Conservation (phyloP, 2,329 filamentous ascomycete species). For the Diplodia corticola region DNA sequence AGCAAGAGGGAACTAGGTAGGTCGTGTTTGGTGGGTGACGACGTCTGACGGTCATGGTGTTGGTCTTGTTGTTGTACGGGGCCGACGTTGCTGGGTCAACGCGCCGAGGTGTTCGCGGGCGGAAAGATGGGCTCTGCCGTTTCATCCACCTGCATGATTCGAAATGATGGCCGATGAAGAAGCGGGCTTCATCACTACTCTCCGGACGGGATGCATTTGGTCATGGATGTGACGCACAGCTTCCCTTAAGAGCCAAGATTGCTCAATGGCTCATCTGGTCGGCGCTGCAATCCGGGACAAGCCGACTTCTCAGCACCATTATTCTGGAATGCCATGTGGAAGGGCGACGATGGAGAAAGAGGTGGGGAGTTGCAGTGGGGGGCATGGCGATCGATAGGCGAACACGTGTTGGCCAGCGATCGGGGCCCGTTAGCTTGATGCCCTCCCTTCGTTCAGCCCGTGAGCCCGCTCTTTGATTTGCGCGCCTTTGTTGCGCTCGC, state of each 20-base stretch:
- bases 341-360: neutral
- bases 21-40: neutral
- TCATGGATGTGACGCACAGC: neutral
- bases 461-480: neutral
- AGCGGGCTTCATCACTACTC: neutral
- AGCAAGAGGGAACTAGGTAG: neutral
- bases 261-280: too few relatives aligned
- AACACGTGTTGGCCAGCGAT: neutral
- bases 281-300: too few relatives aligned
- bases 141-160: neutral
- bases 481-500: constrained; percentile 4
- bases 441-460: neutral
- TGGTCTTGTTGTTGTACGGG: neutral
- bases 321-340: neutral
- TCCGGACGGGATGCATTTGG: neutral
- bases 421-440: neutral
- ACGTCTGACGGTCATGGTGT: neutral
- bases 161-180: neutral
- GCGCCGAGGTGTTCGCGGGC: neutral
- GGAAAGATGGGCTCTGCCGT: neutral
- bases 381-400: neutral
- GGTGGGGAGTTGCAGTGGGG: neutral
- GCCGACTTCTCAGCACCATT: too few relatives aligned
- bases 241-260: too few relatives aligned
- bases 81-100: neutral